Evolutionary conservation across 176 grass and related monocot genomes (phyloP).

Genomic region (Saccharum officinarum): DNA sequence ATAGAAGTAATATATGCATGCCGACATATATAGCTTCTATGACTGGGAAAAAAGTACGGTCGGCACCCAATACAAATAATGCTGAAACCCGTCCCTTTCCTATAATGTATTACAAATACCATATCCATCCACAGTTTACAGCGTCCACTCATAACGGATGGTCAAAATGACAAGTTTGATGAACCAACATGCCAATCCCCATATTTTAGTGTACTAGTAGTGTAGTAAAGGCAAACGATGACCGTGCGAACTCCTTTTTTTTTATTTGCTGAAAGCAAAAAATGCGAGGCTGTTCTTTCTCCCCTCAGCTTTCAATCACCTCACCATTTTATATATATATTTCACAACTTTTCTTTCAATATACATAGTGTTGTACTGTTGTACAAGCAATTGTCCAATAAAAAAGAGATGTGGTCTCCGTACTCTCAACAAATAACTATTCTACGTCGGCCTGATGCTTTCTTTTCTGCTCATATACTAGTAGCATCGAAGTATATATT

Average conservation of each 20-base stretch:
- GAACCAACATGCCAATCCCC: not conserved
- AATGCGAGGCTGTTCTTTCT: not conserved
- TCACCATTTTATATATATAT: not conserved
- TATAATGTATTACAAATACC: not conserved
- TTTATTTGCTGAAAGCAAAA: not conserved
- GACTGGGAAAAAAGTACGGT: not conserved
- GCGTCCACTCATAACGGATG: not conserved
- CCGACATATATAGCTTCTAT: not conserved
- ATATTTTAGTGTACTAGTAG: conserved; percentile 22
- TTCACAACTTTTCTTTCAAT: not conserved
- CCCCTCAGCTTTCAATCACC: not conserved
- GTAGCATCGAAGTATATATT: not conserved
- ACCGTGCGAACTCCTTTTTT: not conserved
- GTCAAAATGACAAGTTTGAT: conserved; percentile 36
- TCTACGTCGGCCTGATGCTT: too few relatives aligned
- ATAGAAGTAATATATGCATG: not conserved
- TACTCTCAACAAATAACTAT: not conserved
- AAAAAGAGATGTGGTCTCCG: not conserved
- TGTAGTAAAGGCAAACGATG: conserved; percentile 28
- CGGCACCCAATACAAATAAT: conserved; percentile 9
- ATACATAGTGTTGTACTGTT: not conserved
- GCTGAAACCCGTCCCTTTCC: conserved; percentile 19
- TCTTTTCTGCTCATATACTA: not conserved
- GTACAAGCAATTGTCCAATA: not conserved
- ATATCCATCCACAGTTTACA: not conserved